These are phyloP conservation scores for Stephania yunnanensis DNA, from an alignment of 164 flowering plant species.

Conservation along the genomic window DNA sequence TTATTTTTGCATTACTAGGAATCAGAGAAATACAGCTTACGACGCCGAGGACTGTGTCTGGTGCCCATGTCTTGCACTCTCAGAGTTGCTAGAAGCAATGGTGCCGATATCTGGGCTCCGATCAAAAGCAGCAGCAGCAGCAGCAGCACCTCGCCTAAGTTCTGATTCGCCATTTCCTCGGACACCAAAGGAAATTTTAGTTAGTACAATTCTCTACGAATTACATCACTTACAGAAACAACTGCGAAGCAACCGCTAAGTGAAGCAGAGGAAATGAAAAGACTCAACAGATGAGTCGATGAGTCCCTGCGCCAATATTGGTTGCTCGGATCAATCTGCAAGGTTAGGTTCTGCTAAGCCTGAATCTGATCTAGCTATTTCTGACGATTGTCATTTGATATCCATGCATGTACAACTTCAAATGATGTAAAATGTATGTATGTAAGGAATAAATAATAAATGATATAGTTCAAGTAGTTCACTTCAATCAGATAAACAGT, in stretches of 20 bases:
- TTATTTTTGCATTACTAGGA: conserved; percentile 35
- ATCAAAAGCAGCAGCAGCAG: conserved; percentile 41
- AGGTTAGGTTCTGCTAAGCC: background rate
- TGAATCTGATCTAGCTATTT: background rate
- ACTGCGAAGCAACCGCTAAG: background rate
- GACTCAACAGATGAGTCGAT: background rate
- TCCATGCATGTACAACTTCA: background rate
- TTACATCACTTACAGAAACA: background rate
- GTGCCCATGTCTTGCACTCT: conserved; percentile 62
- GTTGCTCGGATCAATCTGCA: background rate
- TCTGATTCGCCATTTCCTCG: conserved; percentile 2
- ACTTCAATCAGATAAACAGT: too few relatives aligned
- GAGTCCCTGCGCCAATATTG: background rate
- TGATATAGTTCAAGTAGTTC: background rate
- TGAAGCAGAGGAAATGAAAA: background rate
- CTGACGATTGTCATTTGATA: too few relatives aligned
- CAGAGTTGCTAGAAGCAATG: conserved; percentile 70
- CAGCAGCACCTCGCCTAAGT: conserved; percentile 23
- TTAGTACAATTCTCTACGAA: background rate
- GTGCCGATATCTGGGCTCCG: conserved; percentile 98
- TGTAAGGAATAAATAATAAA: background rate
- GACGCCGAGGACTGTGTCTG: conserved; percentile 73
- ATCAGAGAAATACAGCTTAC: conserved; percentile 39
- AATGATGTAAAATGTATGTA: background rate
- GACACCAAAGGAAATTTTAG: background rate